phyloP scores from a whole-genome alignment of 176 grass and related monocot species.

The Canna indica region DNA sequence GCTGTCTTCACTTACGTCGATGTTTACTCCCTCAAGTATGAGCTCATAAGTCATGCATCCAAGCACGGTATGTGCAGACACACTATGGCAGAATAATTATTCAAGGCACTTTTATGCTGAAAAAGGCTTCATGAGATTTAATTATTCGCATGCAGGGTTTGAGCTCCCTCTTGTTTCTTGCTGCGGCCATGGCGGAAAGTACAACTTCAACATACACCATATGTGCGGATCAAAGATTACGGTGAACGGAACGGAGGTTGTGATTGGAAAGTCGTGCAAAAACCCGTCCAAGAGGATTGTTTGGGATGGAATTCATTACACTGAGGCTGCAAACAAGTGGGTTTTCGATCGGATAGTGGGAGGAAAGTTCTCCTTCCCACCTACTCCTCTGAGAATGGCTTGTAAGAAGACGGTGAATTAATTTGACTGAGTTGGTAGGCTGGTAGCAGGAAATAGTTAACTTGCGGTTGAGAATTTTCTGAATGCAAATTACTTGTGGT shows the following conservation, averaged over 20 bases:
- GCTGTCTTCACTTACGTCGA: constrained; percentile 68
- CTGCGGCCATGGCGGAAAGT: constrained; percentile 66
- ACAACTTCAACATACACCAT: constrained; percentile 42
- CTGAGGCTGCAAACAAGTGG: constrained; percentile 71
- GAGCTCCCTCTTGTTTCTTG: constrained; percentile 52
- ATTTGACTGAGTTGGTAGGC: too few species aligned
- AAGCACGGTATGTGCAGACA: constrained; percentile 54
- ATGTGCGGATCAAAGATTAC: constrained; percentile 44
- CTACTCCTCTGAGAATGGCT: constrained; percentile 28
- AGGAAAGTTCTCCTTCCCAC: constrained; percentile 35
- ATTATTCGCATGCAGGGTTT: constrained; percentile 67
- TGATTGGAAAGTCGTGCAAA: constrained; percentile 48
- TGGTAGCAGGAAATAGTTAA: too few species aligned
- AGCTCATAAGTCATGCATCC: constrained; percentile 46
- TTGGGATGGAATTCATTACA: constrained; percentile 93
- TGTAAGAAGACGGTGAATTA: constrained; percentile 25
- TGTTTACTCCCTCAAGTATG: constrained; percentile 62
- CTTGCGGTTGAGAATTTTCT: too few species aligned
- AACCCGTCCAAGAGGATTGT: constrained; percentile 57
- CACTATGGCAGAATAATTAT: too few species aligned
- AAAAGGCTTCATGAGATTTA: too few species aligned
- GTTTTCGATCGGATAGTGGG: constrained; percentile 38
- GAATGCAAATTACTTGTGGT: too few species aligned
- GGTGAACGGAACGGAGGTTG: constrained; percentile 53
- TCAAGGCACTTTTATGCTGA: too few species aligned